These are phyloP conservation scores for Suhomyces atakaporum DNA, from an alignment of 1,139 yeast genomes.

Conservation along the genomic window DNA sequence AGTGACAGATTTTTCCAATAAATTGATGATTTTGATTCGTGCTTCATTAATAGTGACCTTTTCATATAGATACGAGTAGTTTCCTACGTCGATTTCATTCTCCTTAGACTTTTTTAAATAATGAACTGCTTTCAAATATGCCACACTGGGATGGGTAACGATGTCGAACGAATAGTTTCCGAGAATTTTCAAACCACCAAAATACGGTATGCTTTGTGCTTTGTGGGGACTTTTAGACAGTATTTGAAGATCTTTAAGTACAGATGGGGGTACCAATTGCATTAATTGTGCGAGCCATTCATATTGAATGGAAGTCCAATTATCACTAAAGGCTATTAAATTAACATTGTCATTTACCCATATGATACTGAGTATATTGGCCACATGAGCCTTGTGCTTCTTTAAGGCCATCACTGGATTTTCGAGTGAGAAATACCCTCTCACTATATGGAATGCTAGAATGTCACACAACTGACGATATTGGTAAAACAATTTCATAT, in stretches of 20 bases:
- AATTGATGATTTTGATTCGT: conserved; percentile 19
- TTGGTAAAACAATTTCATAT: conserved; percentile 30
- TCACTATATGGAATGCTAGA: conserved; percentile 61
- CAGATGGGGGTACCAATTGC: conserved; percentile 42
- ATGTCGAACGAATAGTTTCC: conserved; percentile 28
- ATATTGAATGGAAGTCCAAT: conserved; percentile 49
- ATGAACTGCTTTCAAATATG: conserved; percentile 29
- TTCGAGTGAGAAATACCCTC: conserved; percentile 62
- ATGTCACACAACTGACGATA: conserved; percentile 55
- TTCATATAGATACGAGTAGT: conserved; percentile 12
- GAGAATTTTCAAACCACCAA: conserved; percentile 38
- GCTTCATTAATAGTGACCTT: conserved; percentile 2
- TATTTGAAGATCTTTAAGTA: conserved; percentile 20
- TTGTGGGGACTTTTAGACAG: conserved; percentile 12
- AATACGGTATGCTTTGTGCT: conserved; percentile 13
- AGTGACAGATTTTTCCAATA: conserved; percentile 31
- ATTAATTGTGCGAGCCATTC: conserved; percentile 63
- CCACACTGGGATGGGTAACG: conserved; percentile 32
- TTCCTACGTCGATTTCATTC: background rate
- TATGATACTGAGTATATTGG: conserved; percentile 32
- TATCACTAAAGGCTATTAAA: conserved; percentile 12
- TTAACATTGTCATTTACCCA: conserved; percentile 4
- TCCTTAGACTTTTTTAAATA: conserved; percentile 9
- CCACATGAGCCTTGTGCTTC: conserved; percentile 65
- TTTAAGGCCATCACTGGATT: conserved; percentile 60